Base-by-base conservation (phyloP, 371 early-diverging fungal genomes). In the Mortierella sp. region DNA sequence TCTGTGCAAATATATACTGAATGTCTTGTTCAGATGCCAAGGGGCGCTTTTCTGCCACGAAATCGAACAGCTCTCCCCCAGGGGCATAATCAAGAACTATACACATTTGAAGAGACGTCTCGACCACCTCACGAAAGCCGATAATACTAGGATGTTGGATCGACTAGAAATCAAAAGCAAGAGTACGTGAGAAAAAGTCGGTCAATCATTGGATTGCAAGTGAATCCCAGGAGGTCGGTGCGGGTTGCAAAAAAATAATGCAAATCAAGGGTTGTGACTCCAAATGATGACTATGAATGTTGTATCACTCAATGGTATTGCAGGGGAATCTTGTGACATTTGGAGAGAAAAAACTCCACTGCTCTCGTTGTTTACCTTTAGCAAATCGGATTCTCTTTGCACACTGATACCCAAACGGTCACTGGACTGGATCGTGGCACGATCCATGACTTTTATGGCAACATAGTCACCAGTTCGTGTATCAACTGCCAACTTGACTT, bases 141-240 rank as follows among this genome's bases (percentile, higher is more conserved):
- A 95, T 90, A 57, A 95, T 90, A 70, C 91, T 89, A 10, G 90
- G 88, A 79, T 93, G 91, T 10, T 86, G 77, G 29, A 93, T 87
- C 32, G 84, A 84, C 87, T 91, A 83, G 55, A 23, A 7, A 35
- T 19, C 7, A 43, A 19, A 42, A 53, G 28, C 26, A 45, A 45
- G 23, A 55, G 49, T n/a, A 23, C 73, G 67, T 73, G 68, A n/a
- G 67, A 55, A 45, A 58, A 63, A 35, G 31, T 57, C 63, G 45
- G n/a, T 37, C 31, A 31, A 9, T 54, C 43, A 60, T 59, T 66
- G 61, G 71, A 40, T 10, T 43, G 54, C 26, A 53, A 29, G 10
- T 23, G n/a, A 53, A 28, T 31, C 43, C 58, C 37, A 55, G 22
- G 49, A 55, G 59, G 17, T 45, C 19, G 19, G 32, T 19, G 57